phyloP scores from a whole-genome alignment of 163 green algal species.

The Scenedesmus sp. region DNA sequence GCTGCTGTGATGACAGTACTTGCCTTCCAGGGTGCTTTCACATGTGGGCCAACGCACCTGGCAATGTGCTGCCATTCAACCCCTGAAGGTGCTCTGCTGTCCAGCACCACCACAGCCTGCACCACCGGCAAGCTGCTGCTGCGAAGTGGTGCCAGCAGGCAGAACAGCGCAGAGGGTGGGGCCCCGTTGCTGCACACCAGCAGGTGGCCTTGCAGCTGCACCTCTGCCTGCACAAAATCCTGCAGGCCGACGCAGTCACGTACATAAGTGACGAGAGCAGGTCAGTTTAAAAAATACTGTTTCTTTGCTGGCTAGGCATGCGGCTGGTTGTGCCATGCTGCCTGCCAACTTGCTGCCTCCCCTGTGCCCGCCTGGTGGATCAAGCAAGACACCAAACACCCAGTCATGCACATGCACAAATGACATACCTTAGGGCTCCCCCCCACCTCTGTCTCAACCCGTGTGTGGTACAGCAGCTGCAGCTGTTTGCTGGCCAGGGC shows the following conservation, averaged over 20 bases:
- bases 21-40: neutral
- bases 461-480: conserved; percentile 44
- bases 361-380: no score
- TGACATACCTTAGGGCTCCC: neutral
- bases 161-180: conserved; percentile 35
- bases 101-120: conserved; percentile 35
- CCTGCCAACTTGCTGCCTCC: no score
- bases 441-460: neutral
- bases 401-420: neutral
- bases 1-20: neutral
- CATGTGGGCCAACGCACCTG: neutral
- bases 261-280: no score
- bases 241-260: neutral
- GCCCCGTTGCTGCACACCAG: conserved; percentile 23
- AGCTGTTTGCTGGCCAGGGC: conserved; percentile 14
- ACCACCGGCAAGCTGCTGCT: neutral
- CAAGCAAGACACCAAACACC: neutral
- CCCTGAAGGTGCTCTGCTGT: neutral
- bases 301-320: no score
- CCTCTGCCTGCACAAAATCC: neutral
- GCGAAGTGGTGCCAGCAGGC: conserved; percentile 41
- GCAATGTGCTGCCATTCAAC: conserved; percentile 26
- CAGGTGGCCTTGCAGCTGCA: conserved; percentile 34
- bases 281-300: no score
- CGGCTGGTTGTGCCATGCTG: no score